phyloP scores from a whole-genome alignment of 148 eudicot species.

The Silene conica region DNA sequence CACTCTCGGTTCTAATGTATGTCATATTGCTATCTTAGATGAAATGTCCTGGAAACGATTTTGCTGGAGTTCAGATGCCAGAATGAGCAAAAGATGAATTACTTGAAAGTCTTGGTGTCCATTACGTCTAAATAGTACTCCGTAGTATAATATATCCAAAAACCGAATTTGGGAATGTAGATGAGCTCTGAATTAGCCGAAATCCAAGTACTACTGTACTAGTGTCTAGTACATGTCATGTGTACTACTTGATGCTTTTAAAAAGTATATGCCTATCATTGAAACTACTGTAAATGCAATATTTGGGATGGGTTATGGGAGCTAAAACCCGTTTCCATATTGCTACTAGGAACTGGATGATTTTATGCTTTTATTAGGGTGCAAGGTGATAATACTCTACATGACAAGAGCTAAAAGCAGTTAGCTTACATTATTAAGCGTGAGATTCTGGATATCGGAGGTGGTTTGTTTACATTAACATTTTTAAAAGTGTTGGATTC shows the following conservation, averaged over 20 bases:
- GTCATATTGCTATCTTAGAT: not conserved
- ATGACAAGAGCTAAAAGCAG: too few relatives aligned
- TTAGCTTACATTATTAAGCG: too few relatives aligned
- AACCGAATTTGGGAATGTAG: not conserved
- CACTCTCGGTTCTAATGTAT: not conserved
- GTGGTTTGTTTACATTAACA: too few relatives aligned
- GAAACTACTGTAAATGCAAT: not conserved
- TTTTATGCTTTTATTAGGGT: too few relatives aligned
- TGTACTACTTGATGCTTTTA: not conserved
- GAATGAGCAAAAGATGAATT: not conserved
- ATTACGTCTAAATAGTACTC: not conserved
- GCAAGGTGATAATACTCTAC: too few relatives aligned
- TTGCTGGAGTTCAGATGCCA: conserved; percentile 7
- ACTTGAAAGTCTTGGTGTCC: not conserved
- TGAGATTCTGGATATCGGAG: too few relatives aligned
- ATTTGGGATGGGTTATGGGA: too few relatives aligned
- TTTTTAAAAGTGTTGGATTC: too few relatives aligned
- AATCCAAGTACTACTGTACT: not conserved
- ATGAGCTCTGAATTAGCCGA: not conserved
- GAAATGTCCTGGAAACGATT: conserved; percentile 11
- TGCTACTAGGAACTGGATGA: too few relatives aligned
- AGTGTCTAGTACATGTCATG: not conserved
- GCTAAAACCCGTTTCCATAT: too few relatives aligned
- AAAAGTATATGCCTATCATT: not conserved
- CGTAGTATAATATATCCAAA: not conserved